Percentiles rank a stretch among this genome's conserved stretches.
Conservation (phyloP, 768 basidiomycete species). For the Mrakia hoshinonis region DNA sequence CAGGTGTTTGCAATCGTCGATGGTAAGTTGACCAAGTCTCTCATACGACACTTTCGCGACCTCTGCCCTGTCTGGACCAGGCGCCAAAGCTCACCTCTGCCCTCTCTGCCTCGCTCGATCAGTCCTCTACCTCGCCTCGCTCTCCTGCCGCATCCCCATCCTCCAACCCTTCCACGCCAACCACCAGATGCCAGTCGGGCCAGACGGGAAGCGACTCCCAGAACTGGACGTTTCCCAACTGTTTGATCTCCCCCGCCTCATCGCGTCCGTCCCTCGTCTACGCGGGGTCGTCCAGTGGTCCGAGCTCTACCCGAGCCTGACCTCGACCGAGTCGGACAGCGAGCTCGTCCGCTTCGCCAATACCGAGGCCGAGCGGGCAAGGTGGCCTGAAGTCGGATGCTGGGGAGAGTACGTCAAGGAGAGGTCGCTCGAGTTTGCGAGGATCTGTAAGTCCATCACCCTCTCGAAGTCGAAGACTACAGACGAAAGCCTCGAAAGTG, state of each 20-base stretch:
- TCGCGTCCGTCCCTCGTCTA: not conserved
- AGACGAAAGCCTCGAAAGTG: too few relatives aligned
- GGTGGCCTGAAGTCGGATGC: not conserved
- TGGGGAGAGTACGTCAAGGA: not conserved
- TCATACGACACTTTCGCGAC: not conserved
- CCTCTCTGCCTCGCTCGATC: not conserved
- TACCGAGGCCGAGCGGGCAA: not conserved
- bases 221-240: not conserved
- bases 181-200: not conserved
- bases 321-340: not conserved
- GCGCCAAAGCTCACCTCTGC: not conserved
- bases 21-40: not conserved
- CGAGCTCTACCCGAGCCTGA: not conserved
- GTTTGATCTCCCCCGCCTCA: not conserved
- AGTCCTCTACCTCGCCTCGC: constrained; percentile 3
- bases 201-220: not conserved
- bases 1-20: not conserved
- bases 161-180: not conserved
- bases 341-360: not conserved
- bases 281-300: not conserved
- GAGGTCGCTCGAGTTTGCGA: not conserved
- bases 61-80: not conserved
- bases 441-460: not conserved
- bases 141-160: not conserved
- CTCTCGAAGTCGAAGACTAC: too few relatives aligned